Percentiles rank a stretch among this genome's conserved stretches.
Evolutionary conservation across 2,329 filamentous ascomycete species (phyloP).

Genomic region (Hymenoscyphus repandus): DNA sequence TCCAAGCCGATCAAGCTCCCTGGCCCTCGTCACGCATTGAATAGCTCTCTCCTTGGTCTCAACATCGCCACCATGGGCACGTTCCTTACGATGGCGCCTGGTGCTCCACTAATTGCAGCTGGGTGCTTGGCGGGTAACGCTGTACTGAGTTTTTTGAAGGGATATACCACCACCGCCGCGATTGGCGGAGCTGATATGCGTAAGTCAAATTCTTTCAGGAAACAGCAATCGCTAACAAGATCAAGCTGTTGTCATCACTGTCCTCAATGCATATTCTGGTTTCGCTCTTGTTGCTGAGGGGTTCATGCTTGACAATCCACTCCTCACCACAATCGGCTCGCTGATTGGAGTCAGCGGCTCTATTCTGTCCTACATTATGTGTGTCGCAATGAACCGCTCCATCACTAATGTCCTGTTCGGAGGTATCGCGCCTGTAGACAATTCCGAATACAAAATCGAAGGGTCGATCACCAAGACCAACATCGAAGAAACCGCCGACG

Average conservation of each 20-base stretch:
- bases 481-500: slow-evolving; percentile 75
- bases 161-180: slow-evolving; percentile 79
- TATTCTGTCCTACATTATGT: slow-evolving; percentile 81
- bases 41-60: slow-evolving; percentile 65
- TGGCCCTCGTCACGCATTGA: slow-evolving; percentile 67
- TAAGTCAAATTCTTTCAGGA: slow-evolving; percentile 24
- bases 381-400: slow-evolving; percentile 86
- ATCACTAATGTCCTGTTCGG: slow-evolving; percentile 88
- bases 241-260: slow-evolving; percentile 76
- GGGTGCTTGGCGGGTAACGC: slow-evolving; percentile 73
- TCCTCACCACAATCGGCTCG: slow-evolving; percentile 79
- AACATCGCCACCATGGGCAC: slow-evolving; percentile 81
- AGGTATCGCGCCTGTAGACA: slow-evolving; percentile 61
- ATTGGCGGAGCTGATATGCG: slow-evolving; percentile 95
- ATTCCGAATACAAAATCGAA: slow-evolving; percentile 68
- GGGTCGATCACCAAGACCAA: slow-evolving; percentile 73
- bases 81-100: slow-evolving; percentile 77
- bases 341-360: slow-evolving; percentile 85
- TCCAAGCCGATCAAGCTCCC: slow-evolving; percentile 69
- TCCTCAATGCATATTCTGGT: slow-evolving; percentile 85
- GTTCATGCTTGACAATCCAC: slow-evolving; percentile 83
- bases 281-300: slow-evolving; percentile 88
- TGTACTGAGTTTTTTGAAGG: slow-evolving; percentile 74
- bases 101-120: slow-evolving; percentile 72
- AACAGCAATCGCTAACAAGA: background rate